phyloP scores from a whole-genome alignment of 768 basidiomycete species.

The Russula lepida region DNA sequence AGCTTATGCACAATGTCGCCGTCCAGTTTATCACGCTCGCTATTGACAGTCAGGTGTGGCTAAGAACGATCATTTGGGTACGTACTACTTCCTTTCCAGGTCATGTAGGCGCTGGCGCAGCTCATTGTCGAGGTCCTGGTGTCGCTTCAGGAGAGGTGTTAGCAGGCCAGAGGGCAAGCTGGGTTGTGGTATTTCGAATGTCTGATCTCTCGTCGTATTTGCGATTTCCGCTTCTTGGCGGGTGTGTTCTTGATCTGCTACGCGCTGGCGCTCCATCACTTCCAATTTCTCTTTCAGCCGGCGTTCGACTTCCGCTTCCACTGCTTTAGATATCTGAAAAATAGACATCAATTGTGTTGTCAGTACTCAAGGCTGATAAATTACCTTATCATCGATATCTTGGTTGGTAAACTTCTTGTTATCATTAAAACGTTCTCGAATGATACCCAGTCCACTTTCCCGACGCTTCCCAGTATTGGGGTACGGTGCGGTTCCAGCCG shows the following conservation, averaged over 20 bases:
- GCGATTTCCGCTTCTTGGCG: slow-evolving; percentile 24
- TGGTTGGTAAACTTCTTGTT: slow-evolving; percentile 44
- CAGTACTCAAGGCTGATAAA: slow-evolving; percentile 18
- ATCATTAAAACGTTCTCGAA: slow-evolving; percentile 9
- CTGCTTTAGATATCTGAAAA: slow-evolving; percentile 58
- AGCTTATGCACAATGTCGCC: slow-evolving; percentile 51
- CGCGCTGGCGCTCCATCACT: slow-evolving; percentile 27
- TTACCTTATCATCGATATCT: slow-evolving; percentile 69
- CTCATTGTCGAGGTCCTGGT: slow-evolving; percentile 62
- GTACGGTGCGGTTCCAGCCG: slow-evolving; percentile 13
- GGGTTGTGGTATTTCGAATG: slow-evolving; percentile 13
- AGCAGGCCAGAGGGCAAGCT: slow-evolving; percentile 40
- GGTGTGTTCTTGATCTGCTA: slow-evolving; percentile 19
- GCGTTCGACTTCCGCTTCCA: slow-evolving; percentile 67
- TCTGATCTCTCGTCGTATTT: slow-evolving; percentile 33
- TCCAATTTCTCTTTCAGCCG: slow-evolving; percentile 61
- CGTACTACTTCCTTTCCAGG: slow-evolving; percentile 66
- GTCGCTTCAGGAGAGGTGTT: slow-evolving; percentile 53
- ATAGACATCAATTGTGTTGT: neutral
- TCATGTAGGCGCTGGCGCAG: slow-evolving; percentile 56
- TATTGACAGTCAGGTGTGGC: slow-evolving; percentile 24
- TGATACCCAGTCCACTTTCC: slow-evolving; percentile 16
- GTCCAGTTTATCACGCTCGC: slow-evolving; percentile 57
- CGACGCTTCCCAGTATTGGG: slow-evolving; percentile 13
- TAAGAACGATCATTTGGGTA: slow-evolving; percentile 19